Evolutionary conservation across 495 filamentous ascomycete species (phyloP), one percentile per base, ranked within the genome.

Genomic region (Aspergillus funiculosus): DNA sequence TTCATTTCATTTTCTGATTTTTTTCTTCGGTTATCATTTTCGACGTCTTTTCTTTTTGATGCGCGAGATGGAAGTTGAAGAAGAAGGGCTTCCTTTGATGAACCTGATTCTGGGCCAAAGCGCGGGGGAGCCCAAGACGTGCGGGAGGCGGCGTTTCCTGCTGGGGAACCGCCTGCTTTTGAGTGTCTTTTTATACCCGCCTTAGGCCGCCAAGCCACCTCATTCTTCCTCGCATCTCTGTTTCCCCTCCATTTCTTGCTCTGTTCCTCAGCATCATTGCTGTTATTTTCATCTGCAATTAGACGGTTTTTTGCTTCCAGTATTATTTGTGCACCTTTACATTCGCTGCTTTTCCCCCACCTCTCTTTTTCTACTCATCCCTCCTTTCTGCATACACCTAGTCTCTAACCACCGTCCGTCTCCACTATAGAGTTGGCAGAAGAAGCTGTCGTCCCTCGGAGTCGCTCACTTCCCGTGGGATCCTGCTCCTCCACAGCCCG

Each of bases 391-490:
- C 13, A 50, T 43, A 38, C n/a, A n/a, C 22, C 8, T 9, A 14
- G 11, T 32, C 11, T 15, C 53, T 62, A 56, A 57, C 44, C n/a
- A n/a, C n/a, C n/a, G n/a, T n/a, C n/a, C n/a, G n/a, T n/a, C n/a
- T 55, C 58, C 44, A 57, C 47, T 37, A 50, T 58, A 98, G 92
- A 85, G 76, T 67, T 99, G 94, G 94, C 91, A 96, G 67, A 73
- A 77, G 45, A 94, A 89, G 67, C 79, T 97, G 15, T 83, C 91
- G 0, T 78, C 80, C 53, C 77, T 89, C 36, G 76, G 83, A 35
- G 78, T 95, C 50, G 94, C 90, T 40, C 71, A 79, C 28, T 97
- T 96, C 66, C 94, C 94, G 17, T 99, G 94, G 94, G 94, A 97
- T 58, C 92, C 92, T 45, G 56, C 78, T 40, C 78, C 77, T 39